A percentile compares a stretch with the other conserved stretches of the same genome.
phyloP scores from a whole-genome alignment of 2,329 filamentous ascomycete genomes.

The Fusarium abutilonis region DNA sequence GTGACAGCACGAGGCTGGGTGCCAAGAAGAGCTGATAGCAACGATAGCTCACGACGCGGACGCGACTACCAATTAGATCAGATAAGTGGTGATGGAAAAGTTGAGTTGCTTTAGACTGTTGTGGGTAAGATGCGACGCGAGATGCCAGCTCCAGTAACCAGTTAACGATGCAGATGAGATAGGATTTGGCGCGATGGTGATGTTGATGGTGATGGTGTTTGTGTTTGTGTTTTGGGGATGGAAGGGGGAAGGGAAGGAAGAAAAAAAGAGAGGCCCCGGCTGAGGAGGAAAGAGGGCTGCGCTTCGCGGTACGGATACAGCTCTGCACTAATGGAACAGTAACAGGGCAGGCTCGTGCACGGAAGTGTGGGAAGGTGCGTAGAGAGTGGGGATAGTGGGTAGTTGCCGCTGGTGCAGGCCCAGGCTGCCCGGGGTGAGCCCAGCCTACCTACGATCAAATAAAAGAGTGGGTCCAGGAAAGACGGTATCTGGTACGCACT shows the following conservation, averaged over 20 bases:
- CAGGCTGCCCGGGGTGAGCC: background rate
- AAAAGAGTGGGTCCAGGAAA: background rate
- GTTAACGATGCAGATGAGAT: slow-evolving; percentile 33
- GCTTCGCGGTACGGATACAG: slow-evolving; percentile 35
- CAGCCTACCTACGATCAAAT: background rate
- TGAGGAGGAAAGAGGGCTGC: slow-evolving; percentile 39
- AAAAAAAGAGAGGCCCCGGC: slow-evolving; percentile 43
- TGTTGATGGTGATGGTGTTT: too few relatives aligned
- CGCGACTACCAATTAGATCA: slow-evolving; percentile 30
- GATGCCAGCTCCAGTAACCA: slow-evolving; percentile 7
- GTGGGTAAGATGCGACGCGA: slow-evolving; percentile 21
- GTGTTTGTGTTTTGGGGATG: slow-evolving; percentile 32
- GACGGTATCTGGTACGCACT: background rate
- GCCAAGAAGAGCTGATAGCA: slow-evolving; percentile 25
- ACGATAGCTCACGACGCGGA: slow-evolving; percentile 36
- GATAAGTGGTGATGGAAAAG: slow-evolving; percentile 4
- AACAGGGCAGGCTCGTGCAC: slow-evolving; percentile 14
- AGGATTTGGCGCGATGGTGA: slow-evolving; percentile 37
- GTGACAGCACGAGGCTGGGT: slow-evolving; percentile 32
- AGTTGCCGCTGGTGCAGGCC: slow-evolving; percentile 8
- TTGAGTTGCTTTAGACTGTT: background rate
- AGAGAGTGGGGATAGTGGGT: slow-evolving; percentile 3
- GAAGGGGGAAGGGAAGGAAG: slow-evolving; percentile 43
- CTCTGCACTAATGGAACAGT: slow-evolving; percentile 17
- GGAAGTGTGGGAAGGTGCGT: slow-evolving; percentile 8